phyloP scores from a whole-genome alignment of 2,329 filamentous ascomycete genomes.

The Myriosclerotinia scirpicola region DNA sequence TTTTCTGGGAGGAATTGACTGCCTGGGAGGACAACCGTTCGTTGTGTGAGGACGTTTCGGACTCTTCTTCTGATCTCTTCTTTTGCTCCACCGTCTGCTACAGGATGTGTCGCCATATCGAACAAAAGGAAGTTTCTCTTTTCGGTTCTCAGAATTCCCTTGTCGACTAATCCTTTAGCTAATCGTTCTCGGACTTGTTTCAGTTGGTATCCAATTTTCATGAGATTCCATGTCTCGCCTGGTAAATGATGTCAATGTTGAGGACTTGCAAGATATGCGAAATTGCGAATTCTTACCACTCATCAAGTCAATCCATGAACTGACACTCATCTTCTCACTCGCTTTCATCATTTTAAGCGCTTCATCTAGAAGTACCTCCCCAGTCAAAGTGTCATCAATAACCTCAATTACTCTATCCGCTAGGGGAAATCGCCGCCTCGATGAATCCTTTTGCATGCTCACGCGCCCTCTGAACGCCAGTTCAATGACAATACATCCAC shows the following conservation, averaged over 20 bases:
- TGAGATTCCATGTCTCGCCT: conserved; percentile 99
- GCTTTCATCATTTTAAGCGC: conserved; percentile 99
- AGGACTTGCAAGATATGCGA: conserved; percentile 11
- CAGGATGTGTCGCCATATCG: conserved; percentile 98
- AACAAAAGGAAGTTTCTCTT: conserved; percentile 99
- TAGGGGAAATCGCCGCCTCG: conserved; percentile 85
- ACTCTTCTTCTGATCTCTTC: conserved; percentile 94
- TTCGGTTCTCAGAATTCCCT: conserved; percentile 96
- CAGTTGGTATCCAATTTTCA: conserved; percentile 99
- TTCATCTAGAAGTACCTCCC: conserved; percentile 95
- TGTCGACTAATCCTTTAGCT: conserved; percentile 96
- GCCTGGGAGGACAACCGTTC: conserved; percentile 84
- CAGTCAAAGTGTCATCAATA: conserved; percentile 92
- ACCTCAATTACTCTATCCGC: conserved; percentile 95
- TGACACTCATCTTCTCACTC: conserved; percentile 99
- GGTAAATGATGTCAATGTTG: conserved; percentile 15
- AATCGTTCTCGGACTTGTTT: conserved; percentile 98
- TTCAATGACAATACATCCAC: conserved; percentile 98
- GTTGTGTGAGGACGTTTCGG: conserved; percentile 86
- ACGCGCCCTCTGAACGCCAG: conserved; percentile 93
- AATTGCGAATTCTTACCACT: conserved; percentile 62
- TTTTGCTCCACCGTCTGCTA: conserved; percentile 94
- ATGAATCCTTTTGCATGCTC: conserved; percentile 97
- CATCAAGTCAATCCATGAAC: conserved; percentile 98
- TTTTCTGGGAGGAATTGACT: conserved; percentile 91